Percentiles rank a stretch among this genome's conserved stretches.
Conservation (phyloP, 2,329 filamentous ascomycete genomes). For the Pseudogymnoascus sp. region DNA sequence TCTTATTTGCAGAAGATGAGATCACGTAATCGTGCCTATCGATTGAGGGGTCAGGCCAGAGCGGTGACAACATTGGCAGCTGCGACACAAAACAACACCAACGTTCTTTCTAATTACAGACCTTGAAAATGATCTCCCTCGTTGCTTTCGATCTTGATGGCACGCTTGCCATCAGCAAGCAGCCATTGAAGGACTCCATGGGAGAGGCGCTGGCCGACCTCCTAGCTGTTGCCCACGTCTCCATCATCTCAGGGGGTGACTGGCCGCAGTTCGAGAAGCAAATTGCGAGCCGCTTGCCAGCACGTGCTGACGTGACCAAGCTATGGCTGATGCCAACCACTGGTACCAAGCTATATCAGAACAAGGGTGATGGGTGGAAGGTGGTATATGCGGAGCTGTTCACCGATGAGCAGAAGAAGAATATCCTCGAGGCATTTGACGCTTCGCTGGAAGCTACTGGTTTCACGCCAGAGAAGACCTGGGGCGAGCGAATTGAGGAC, state of each 20-base stretch:
- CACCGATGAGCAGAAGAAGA: slow-evolving; percentile 22
- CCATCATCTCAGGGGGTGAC: slow-evolving; percentile 35
- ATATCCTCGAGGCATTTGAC: slow-evolving; percentile 30
- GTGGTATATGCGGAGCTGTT: slow-evolving; percentile 33
- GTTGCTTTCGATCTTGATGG: slow-evolving; percentile 33
- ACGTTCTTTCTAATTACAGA: slow-evolving; percentile 4
- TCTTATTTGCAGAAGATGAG: slow-evolving; percentile 1
- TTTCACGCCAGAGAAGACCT: slow-evolving; percentile 31
- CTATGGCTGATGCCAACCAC: slow-evolving; percentile 37
- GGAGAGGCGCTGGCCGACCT: slow-evolving; percentile 28
- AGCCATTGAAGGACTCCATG: slow-evolving; percentile 29
- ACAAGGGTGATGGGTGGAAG: slow-evolving; percentile 25
- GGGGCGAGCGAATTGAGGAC: slow-evolving; percentile 34
- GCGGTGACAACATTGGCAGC: background rate
- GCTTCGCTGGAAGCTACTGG: slow-evolving; percentile 30
- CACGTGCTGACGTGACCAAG: slow-evolving; percentile 29
- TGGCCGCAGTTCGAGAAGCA: slow-evolving; percentile 36
- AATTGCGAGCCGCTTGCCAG: slow-evolving; percentile 30
- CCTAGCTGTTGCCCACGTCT: slow-evolving; percentile 32
- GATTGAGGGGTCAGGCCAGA: background rate
- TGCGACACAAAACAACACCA: background rate
- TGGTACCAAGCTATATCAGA: slow-evolving; percentile 34
- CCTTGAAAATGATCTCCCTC: slow-evolving; percentile 26
- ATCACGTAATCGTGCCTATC: background rate
- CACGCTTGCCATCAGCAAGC: slow-evolving; percentile 31